Base-by-base conservation (phyloP, 305 asterid genomes). In the Withania somnifera region DNA sequence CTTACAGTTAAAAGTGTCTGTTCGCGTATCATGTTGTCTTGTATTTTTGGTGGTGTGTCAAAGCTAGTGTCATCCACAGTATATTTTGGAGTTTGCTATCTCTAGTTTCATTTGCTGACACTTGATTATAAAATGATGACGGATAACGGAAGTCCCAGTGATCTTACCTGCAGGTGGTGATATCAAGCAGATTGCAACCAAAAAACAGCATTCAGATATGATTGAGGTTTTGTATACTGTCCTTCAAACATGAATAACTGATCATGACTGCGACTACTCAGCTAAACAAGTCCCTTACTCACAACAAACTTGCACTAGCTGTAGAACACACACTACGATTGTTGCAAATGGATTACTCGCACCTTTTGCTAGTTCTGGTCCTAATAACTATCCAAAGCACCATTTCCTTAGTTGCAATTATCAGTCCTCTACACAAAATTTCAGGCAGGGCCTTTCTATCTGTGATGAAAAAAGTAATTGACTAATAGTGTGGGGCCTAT, bases 151-250 rank as follows among this genome's bases (percentile, higher is more conserved):
- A 82, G 81, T 85, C 83, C 81, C 88, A 83, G 95, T 83, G 85
- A 84, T 88, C 91, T 87, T 90, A 83, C 89, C 86, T 91, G 97
- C 92, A 91, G 97, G 98, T 90, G 96, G 95, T 86, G 97, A 92
- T 73, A 73, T 92, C 90, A 94, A 91, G 96, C 89, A 86, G 90
- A 92, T 94, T 86, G 13, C 92, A 34, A 86, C 88, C 77, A 93
- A 87, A 86, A 90, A 90, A 66, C 91, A 87, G 83, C 88, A 28
- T 81, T 83, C 89, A 76, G 97, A 90, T 87, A 86, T 93, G 89
- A 90, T 93, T 89, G 90, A 93, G 97, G 97, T 93, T 87, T 86
- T 84, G 82, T 87, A 13, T 24, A 81, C 84, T 82, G 82, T 85
- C 85, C 79, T 73, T 26, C 34, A 47, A 73, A 24, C 42, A 47